Evolutionary conservation across 1,139 yeast genomes (phyloP).

Genomic region (Blastobotrys capitulatus): DNA sequence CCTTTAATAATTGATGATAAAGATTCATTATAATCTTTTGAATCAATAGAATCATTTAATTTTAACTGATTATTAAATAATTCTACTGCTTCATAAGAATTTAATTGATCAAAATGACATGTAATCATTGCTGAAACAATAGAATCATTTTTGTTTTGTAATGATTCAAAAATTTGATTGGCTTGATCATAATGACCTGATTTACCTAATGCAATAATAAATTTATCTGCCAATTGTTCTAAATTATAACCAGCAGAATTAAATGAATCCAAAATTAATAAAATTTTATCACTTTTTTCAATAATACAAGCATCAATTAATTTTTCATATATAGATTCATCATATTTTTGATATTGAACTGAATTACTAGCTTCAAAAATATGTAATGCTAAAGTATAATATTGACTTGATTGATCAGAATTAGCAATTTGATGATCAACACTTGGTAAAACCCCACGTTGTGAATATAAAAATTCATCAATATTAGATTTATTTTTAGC

Average conservation of each 20-base stretch:
- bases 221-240: background rate
- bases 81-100: conserved; percentile 25
- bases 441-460: conserved; percentile 12
- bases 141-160: conserved; percentile 3
- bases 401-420: conserved; percentile 19
- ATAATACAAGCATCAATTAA: conserved; percentile 20
- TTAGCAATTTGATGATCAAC: conserved; percentile 13
- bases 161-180: conserved; percentile 6
- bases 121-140: conserved; percentile 31
- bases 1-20: conserved; percentile 24
- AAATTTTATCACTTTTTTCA: conserved; percentile 13
- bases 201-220: conserved; percentile 9
- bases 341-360: conserved; percentile 21
- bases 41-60: background rate
- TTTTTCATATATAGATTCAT: conserved; percentile 15
- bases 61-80: conserved; percentile 25
- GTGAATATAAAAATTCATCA: background rate
- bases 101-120: conserved; percentile 28
- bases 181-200: conserved; percentile 7
- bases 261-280: conserved; percentile 8
- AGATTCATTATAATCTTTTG: background rate
- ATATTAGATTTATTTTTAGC: conserved; percentile 17
- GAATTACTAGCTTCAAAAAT: conserved; percentile 27
- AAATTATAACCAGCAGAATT: conserved; percentile 5
- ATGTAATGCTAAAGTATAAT: conserved; percentile 27